A percentile compares a stretch with the other conserved stretches of the same genome.
phyloP scores from a whole-genome alignment of 1,284 basidiomycete genomes.

The Dichomitus squalens region DNA sequence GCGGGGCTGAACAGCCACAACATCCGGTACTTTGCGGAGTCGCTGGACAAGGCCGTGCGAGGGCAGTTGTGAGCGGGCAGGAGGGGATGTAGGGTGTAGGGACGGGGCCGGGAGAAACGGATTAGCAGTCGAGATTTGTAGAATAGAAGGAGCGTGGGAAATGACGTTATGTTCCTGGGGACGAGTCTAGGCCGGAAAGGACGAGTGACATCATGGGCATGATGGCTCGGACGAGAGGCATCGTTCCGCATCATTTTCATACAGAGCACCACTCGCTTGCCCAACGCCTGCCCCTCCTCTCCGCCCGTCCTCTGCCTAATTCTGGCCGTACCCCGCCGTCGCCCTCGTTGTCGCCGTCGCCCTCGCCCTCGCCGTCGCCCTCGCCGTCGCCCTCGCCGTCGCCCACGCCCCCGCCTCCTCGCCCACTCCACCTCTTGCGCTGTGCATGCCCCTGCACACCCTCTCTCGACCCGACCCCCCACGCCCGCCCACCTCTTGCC shows the following conservation, averaged over 20 bases:
- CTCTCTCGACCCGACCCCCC: conserved; percentile 10
- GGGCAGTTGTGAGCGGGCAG: conserved; percentile 42
- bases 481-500: conserved; percentile 18
- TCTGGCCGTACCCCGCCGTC: conserved; percentile 1
- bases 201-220: conserved; percentile 27
- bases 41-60: conserved; percentile 73
- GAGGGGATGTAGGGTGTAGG: neutral
- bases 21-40: conserved; percentile 75
- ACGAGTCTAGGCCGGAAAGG: conserved; percentile 12
- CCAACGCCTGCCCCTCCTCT: conserved; percentile 6
- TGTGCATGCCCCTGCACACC: conserved; percentile 16
- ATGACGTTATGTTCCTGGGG: conserved; percentile 29
- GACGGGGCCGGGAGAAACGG: neutral
- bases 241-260: conserved; percentile 26
- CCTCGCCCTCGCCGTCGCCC: conserved; percentile 15
- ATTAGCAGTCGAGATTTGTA: conserved; percentile 6
- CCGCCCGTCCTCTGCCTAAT: conserved; percentile 1
- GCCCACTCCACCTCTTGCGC: neutral
- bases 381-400: conserved; percentile 3
- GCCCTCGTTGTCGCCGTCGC: conserved; percentile 11
- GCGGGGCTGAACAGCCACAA: conserved; percentile 80
- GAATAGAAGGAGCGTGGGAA: conserved; percentile 25
- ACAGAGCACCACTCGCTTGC: conserved; percentile 8
- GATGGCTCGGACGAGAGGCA: conserved; percentile 19
- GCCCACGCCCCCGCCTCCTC: neutral